Base-by-base conservation (phyloP, 148 eudicot genomes). In the Selenicereus undatus region DNA sequence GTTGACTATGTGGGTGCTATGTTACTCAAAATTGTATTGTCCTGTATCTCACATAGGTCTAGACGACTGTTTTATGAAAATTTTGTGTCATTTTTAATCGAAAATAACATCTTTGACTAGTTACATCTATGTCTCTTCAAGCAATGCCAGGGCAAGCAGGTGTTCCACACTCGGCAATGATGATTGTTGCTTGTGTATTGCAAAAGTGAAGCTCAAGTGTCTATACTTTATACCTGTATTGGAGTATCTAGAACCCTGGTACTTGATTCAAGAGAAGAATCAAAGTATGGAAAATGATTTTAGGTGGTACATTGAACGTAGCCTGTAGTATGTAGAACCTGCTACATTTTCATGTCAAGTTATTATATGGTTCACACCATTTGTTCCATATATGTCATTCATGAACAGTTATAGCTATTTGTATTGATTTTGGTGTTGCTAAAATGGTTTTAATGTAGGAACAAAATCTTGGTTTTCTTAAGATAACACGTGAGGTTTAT, bases 401-500 rank as follows among this genome's bases (percentile, higher is more conserved):
- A 66, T 66, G 35, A 66, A 24, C 68, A 64, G 68, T 64, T 64
- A n/a, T 7, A 64, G 68, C 21, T 64, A 24, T 64, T n/a, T 64
- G 68, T 64, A n/a, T 64, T 64, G 29, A 64, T 64, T 64, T 26
- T n/a, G 68, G 68, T 64, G 71, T 66, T 66, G 12, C 71, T 66
- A 66, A 35, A 27, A 24, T 26, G 32, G 65, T 9, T 76, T 18
- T 17, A 10, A 76, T 76, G 69, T 18, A 3, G 76, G 22, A 32
- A 21, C n/a, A 39, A 36, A 73, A 26, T 18, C 39, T 54, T 24
- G 68, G 45, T 75, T 18, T 21, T 35, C n/a, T 22, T 77, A 52
- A 39, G 51, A 51, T 35, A 64, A 81, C 83, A 81, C 60, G 76
- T 80, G 80, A 68, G 39, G 68, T 39, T 45, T 24, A 62, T 72